Percentiles rank a stretch among this genome's conserved stretches.
Evolutionary conservation across 2,329 filamentous ascomycete species (phyloP).

Genomic region (Drechslerella coelobrocha): DNA sequence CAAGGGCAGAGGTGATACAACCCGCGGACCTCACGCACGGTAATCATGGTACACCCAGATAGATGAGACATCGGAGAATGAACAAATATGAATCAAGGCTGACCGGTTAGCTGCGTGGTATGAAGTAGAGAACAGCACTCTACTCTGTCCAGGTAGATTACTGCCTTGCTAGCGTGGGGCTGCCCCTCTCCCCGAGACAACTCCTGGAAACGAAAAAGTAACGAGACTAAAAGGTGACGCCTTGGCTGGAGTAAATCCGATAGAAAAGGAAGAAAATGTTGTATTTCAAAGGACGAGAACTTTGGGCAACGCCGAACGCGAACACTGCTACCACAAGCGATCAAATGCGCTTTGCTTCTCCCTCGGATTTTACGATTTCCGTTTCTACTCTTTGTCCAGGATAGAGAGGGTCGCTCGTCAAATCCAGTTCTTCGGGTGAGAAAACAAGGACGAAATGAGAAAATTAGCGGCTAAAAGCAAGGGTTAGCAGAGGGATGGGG

Average conservation of each 20-base stretch:
- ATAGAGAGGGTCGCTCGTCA: conserved; percentile 16
- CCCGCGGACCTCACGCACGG: neutral
- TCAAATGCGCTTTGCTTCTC: neutral
- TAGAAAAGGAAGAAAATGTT: neutral
- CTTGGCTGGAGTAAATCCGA: neutral
- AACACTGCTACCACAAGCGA: neutral
- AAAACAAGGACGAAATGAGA: neutral
- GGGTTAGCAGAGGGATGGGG: conserved; percentile 14
- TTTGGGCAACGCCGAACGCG: neutral
- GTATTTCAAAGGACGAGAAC: conserved; percentile 32
- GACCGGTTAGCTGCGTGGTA: neutral
- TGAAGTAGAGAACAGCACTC: too few relatives aligned
- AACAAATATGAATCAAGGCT: neutral
- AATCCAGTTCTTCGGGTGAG: conserved; percentile 31
- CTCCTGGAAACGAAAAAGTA: neutral
- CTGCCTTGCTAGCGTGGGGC: neutral
- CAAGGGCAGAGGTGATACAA: neutral
- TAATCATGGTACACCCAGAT: neutral
- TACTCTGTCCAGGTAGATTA: neutral
- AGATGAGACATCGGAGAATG: conserved; percentile 1
- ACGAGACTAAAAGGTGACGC: neutral
- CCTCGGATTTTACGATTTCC: conserved; percentile 15
- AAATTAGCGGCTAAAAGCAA: conserved; percentile 39
- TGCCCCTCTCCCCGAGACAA: neutral
- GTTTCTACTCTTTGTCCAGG: neutral